Conservation (phyloP, 208 protist genomes). For the Vickermania spadyakhi region DNA sequence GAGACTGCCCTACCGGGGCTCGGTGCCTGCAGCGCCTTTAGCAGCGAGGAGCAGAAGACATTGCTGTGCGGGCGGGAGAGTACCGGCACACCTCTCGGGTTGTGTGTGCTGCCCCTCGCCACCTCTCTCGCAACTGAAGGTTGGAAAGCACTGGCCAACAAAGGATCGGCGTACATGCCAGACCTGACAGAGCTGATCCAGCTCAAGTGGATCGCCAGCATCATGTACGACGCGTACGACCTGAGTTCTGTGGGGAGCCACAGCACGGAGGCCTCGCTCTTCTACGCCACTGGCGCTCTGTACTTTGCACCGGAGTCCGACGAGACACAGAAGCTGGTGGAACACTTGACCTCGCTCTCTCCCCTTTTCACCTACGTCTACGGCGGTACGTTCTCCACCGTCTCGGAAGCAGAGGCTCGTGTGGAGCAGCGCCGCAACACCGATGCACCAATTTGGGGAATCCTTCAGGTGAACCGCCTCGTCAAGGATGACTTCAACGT, state of each 20-base stretch:
- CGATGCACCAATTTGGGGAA: constrained; percentile 27
- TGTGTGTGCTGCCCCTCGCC: too few species aligned
- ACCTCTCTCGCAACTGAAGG: too few species aligned
- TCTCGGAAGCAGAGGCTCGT: constrained; percentile 7
- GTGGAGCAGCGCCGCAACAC: constrained; percentile 8
- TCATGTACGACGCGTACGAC: neutral
- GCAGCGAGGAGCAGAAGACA: too few species aligned
- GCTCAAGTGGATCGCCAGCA: neutral
- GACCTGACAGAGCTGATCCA: neutral
- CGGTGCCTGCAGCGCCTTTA: constrained; percentile 4
- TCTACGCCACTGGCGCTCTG: constrained; percentile 32
- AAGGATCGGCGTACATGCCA: neutral
- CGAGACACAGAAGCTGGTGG: constrained; percentile 21
- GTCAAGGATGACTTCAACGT: constrained; percentile 27
- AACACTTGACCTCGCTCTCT: constrained; percentile 15
- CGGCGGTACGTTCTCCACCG: constrained; percentile 18
- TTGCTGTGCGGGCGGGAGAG: too few species aligned
- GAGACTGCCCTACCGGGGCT: constrained; percentile 10
- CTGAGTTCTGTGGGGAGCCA: constrained; percentile 10
- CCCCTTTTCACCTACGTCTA: constrained; percentile 33
- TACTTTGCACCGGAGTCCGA: constrained; percentile 31
- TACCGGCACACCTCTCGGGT: too few species aligned
- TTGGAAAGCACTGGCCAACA: constrained; percentile 8
- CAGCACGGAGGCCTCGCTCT: too few species aligned
- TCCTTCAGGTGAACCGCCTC: constrained; percentile 22